These are phyloP conservation scores for Fusarium sambucinum DNA, from an alignment of 2,329 filamentous ascomycete genomes.

Conservation along the genomic window DNA sequence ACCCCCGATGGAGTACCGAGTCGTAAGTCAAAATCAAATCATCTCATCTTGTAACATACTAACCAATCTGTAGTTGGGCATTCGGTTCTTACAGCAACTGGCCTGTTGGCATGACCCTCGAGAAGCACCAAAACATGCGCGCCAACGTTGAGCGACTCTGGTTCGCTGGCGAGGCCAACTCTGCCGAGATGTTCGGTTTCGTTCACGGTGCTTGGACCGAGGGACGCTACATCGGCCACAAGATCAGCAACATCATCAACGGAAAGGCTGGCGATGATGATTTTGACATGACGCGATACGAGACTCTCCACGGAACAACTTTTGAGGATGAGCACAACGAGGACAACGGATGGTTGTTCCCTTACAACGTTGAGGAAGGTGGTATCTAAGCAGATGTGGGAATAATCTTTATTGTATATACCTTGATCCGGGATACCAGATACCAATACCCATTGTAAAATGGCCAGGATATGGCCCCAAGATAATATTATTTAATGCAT, in stretches of 20 bases:
- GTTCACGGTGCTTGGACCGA: constrained; percentile 72
- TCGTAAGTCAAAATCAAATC: constrained; percentile 27
- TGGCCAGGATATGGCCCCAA: background rate
- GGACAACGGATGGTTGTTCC: constrained; percentile 34
- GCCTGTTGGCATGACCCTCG: constrained; percentile 71
- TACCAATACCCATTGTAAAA: background rate
- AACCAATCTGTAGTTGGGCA: constrained; percentile 51
- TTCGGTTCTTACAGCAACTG: constrained; percentile 77
- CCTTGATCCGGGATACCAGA: background rate
- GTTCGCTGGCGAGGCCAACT: constrained; percentile 75
- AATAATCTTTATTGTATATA: background rate
- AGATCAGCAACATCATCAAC: constrained; percentile 52
- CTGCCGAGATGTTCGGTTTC: constrained; percentile 73
- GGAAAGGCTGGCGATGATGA: constrained; percentile 24
- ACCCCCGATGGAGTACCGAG: constrained; percentile 57
- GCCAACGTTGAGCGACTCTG: constrained; percentile 72
- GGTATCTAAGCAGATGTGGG: background rate
- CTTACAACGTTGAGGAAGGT: background rate
- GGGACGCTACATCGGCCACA: constrained; percentile 62
- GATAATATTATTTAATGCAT: background rate
- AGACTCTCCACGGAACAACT: constrained; percentile 30
- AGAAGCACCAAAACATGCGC: constrained; percentile 75
- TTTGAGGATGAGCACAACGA: constrained; percentile 34
- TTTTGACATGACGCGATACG: constrained; percentile 28
- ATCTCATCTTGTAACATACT: background rate